Evolutionary conservation across 306 rosid genomes (phyloP).

Genomic region (Vachellia pachyceras): DNA sequence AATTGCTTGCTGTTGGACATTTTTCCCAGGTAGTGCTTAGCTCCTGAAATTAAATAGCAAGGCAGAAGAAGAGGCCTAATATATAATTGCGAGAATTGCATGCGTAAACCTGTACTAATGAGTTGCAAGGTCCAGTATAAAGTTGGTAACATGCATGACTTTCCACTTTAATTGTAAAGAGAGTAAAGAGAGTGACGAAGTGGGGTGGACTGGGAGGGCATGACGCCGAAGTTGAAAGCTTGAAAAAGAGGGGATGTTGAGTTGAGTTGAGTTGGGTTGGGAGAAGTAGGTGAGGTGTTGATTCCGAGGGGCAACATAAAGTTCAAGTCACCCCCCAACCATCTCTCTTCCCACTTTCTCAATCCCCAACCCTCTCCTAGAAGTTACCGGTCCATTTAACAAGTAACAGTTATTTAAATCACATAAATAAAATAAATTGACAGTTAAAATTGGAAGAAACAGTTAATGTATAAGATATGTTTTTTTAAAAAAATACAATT

Average conservation of each 20-base stretch:
- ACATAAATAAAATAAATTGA: no score
- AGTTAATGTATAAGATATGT: no score
- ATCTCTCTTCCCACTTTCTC: constrained; percentile 19
- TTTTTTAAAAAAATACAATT: no score
- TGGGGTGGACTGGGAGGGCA: no score
- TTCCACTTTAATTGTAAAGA: neutral
- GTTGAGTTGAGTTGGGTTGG: constrained; percentile 28
- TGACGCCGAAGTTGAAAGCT: neutral
- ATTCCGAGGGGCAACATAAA: no score
- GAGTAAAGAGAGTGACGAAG: no score
- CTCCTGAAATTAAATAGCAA: neutral
- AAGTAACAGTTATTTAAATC: no score
- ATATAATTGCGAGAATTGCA: neutral
- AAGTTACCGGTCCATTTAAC: no score
- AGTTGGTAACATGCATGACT: neutral
- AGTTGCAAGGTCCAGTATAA: neutral
- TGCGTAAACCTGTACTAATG: neutral
- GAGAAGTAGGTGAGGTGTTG: no score
- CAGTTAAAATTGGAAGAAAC: no score
- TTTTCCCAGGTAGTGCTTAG: neutral
- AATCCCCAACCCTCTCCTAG: no score
- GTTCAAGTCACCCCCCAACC: constrained; percentile 26
- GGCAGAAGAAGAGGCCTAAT: neutral
- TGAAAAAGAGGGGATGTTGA: neutral
- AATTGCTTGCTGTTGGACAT: neutral